Evolutionary conservation across 805 yeast species (phyloP).

Genomic region (Torulaspora microellipsoides): DNA sequence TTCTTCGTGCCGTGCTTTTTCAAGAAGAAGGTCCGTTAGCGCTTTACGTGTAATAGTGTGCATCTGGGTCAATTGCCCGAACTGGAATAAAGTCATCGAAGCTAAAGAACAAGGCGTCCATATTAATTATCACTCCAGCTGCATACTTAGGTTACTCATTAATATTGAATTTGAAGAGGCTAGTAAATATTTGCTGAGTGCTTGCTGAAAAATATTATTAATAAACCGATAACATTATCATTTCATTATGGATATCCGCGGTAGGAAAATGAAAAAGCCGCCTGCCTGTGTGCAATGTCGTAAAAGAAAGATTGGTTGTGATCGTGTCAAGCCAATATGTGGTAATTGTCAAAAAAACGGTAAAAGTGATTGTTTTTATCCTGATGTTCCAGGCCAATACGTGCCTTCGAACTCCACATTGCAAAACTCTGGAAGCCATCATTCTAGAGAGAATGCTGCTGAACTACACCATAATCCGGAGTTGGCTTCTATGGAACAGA

Average conservation of each 20-base stretch:
- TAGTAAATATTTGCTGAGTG: too few species aligned
- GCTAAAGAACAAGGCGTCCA: too few species aligned
- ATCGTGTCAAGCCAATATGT: conserved; percentile 41
- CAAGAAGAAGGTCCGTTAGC: conserved; percentile 5
- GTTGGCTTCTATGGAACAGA: conserved; percentile 29
- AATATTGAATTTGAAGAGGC: too few species aligned
- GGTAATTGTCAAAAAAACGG: conserved; percentile 35
- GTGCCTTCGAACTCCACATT: conserved; percentile 20
- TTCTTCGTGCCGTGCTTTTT: conserved; percentile 6
- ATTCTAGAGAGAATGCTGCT: conserved; percentile 7
- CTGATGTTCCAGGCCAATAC: conserved; percentile 29
- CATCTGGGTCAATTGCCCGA: conserved; percentile 4
- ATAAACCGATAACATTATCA: too few species aligned
- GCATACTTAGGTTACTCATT: too few species aligned
- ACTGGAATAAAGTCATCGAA: neutral
- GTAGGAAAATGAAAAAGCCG: conserved; percentile 22
- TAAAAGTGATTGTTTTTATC: conserved; percentile 29
- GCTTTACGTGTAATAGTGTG: conserved; percentile 1
- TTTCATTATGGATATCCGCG: conserved; percentile 16
- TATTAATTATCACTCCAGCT: too few species aligned
- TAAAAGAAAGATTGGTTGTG: conserved; percentile 38
- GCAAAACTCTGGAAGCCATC: conserved; percentile 4
- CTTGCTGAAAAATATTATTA: too few species aligned
- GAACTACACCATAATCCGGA: conserved; percentile 20
- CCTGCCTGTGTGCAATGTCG: conserved; percentile 35